Percentiles rank a stretch among this genome's conserved stretches.
Conservation (phyloP, 1,284 basidiomycete species). For the Peniophora sp. region DNA sequence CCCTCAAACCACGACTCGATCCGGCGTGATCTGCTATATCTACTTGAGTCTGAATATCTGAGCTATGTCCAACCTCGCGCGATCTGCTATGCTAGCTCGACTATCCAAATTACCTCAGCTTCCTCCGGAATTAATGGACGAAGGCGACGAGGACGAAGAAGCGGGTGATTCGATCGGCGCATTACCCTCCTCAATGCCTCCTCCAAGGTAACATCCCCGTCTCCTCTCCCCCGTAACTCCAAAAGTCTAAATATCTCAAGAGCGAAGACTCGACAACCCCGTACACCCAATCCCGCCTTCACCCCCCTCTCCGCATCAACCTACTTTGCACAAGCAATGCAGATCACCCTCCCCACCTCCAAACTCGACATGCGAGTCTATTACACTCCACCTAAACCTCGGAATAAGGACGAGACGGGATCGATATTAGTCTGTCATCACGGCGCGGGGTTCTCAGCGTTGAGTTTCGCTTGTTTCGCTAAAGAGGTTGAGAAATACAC, state of each 20-base stretch:
- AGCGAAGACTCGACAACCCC: constrained; percentile 17
- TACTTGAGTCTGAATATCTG: background rate
- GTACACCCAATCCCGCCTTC: constrained; percentile 47
- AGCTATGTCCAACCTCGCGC: constrained; percentile 61
- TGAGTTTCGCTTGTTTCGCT: constrained; percentile 78
- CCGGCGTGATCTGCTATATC: too few relatives aligned
- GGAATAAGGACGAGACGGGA: constrained; percentile 33
- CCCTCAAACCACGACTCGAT: too few relatives aligned
- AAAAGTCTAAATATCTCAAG: constrained; percentile 6
- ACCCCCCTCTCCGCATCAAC: constrained; percentile 67
- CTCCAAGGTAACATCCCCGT: constrained; percentile 41
- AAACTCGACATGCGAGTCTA: constrained; percentile 70
- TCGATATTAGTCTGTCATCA: constrained; percentile 89
- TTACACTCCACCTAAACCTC: constrained; percentile 51
- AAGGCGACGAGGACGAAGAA: constrained; percentile 57
- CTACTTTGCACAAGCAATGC: constrained; percentile 72
- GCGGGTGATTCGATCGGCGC: constrained; percentile 52
- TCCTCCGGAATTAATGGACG: constrained; percentile 33
- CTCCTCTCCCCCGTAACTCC: background rate
- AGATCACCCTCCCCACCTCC: constrained; percentile 57
- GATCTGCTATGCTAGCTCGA: constrained; percentile 60
- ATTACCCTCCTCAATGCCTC: constrained; percentile 52
- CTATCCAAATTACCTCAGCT: constrained; percentile 58
- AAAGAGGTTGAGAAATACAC: constrained; percentile 61
- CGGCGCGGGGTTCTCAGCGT: constrained; percentile 85